Conservation (phyloP, 495 filamentous ascomycete genomes). For the Daldinia caldariorum region DNA sequence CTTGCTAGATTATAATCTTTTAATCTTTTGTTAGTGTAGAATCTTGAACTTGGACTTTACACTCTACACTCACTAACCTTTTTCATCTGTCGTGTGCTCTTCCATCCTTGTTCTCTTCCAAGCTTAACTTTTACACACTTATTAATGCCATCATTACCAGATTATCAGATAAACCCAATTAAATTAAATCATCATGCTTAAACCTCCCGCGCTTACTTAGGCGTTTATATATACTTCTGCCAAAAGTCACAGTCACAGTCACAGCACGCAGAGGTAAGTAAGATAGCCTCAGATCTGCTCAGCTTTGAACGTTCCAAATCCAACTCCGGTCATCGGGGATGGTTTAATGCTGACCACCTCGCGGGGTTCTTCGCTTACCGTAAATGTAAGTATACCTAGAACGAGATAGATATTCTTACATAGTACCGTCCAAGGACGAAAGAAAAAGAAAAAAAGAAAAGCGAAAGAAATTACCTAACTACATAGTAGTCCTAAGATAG, state of each 20-base stretch:
- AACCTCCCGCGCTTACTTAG: background rate
- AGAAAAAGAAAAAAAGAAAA: too few relatives aligned
- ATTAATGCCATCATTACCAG: background rate
- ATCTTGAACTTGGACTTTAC: background rate
- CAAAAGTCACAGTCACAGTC: background rate
- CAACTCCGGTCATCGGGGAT: constrained; percentile 34
- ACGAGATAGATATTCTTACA: constrained; percentile 3
- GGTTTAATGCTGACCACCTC: constrained; percentile 4
- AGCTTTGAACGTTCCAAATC: constrained; percentile 14
- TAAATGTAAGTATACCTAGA: background rate
- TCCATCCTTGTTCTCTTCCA: background rate
- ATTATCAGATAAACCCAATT: background rate
- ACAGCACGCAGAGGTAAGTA: background rate
- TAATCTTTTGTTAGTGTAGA: constrained; percentile 20
- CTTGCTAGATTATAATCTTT: too few relatives aligned
- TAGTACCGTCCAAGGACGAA: background rate
- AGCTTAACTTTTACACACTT: background rate
- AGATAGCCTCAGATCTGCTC: constrained; percentile 9
- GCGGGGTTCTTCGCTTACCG: constrained; percentile 8
- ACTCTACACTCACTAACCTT: constrained; percentile 4
- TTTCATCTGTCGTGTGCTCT: background rate
- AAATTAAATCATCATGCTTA: background rate
- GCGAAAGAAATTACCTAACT: too few relatives aligned
- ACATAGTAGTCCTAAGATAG: too few relatives aligned
- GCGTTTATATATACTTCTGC: background rate